Conservation (phyloP, 208 protist species). For the Acanthamoeba lenticulata region DNA sequence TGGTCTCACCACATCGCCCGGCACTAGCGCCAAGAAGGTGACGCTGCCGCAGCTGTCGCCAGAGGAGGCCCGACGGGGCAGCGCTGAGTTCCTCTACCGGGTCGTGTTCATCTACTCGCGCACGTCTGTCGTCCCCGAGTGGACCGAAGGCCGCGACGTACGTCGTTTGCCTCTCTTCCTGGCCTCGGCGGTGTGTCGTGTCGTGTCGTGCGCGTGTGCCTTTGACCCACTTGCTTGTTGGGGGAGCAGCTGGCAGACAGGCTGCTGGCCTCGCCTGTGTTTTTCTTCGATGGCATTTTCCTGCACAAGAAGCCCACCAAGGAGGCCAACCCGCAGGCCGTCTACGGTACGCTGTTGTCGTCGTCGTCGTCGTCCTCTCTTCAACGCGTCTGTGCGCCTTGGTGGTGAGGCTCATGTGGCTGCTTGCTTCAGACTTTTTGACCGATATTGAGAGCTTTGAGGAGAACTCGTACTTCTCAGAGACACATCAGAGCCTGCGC, state of each 20-base stretch:
- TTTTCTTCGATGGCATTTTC: neutral
- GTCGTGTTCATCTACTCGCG: slow-evolving; percentile 34
- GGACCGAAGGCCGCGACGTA: slow-evolving; percentile 39
- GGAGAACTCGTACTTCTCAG: slow-evolving; percentile 11
- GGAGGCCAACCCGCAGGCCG: neutral
- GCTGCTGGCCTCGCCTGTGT: neutral
- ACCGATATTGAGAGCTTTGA: neutral
- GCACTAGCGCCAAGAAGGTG: slow-evolving; percentile 34
- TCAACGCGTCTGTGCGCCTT: neutral
- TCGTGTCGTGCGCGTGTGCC: no score
- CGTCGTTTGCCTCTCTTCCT: neutral
- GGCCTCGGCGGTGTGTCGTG: neutral
- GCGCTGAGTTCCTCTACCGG: neutral
- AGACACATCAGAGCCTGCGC: neutral
- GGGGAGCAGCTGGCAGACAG: neutral
- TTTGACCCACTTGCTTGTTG: no score
- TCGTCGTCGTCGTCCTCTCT: neutral
- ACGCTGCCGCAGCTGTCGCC: neutral
- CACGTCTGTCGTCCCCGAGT: neutral
- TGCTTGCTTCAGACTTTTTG: neutral
- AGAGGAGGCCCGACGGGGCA: neutral
- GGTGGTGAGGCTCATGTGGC: neutral
- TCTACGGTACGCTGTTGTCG: slow-evolving; percentile 28
- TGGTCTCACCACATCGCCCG: no score
- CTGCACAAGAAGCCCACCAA: slow-evolving; percentile 24